phyloP scores from a whole-genome alignment of 441 rosid species.

The Adansonia grandidieri region DNA sequence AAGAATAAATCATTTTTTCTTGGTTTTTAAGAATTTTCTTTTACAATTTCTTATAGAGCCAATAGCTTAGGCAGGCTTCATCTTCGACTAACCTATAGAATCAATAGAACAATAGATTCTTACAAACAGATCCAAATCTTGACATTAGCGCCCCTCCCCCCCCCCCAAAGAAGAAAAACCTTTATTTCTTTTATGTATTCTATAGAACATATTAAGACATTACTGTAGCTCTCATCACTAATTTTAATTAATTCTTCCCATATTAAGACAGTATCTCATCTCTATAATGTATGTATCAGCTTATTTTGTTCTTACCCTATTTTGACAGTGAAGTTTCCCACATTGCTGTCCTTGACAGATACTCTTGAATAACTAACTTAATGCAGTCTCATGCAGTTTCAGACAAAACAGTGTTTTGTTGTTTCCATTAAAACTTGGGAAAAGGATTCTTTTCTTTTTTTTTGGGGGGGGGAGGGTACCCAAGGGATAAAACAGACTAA shows the following conservation, averaged over 20 bases:
- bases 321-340: background rate
- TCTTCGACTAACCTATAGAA: background rate
- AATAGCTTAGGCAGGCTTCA: background rate
- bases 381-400: background rate
- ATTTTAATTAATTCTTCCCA: background rate
- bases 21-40: constrained; percentile 21
- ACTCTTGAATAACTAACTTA: background rate
- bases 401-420: background rate
- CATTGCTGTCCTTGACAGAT: background rate
- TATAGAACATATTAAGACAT: too few species aligned
- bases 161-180: background rate
- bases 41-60: background rate
- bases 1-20: constrained; percentile 24
- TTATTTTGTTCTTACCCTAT: background rate
- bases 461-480: background rate
- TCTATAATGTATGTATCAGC: background rate
- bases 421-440: background rate
- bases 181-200: background rate
- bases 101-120: background rate
- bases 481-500: background rate
- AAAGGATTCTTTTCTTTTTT: too few species aligned
- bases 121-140: background rate
- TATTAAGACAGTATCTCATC: background rate
- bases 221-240: background rate
- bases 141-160: background rate